Percentiles rank a stretch among this genome's conserved stretches.
These are phyloP conservation scores for Aegle marmelos DNA, from an alignment of 345 rosid genomes.

Conservation along the genomic window DNA sequence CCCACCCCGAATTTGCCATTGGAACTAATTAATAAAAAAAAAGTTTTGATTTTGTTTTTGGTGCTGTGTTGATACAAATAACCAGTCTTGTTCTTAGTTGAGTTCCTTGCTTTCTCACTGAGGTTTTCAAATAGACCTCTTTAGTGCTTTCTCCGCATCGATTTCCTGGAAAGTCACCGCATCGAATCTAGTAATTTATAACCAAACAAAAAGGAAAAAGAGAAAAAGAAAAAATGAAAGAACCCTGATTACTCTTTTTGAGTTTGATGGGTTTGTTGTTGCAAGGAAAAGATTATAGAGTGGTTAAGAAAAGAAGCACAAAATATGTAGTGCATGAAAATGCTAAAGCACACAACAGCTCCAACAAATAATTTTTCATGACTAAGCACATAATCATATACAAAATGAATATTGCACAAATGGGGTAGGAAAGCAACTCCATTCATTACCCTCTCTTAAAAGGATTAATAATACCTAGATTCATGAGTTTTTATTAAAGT, in stretches of 20 bases:
- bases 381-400: background rate
- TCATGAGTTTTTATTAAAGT: no score
- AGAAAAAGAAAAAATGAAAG: no score
- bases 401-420: background rate
- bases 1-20: conserved; percentile 6
- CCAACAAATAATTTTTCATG: background rate
- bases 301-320: background rate
- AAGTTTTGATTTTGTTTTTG: background rate
- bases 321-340: background rate
- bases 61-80: background rate
- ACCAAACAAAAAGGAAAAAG: no score
- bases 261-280: background rate
- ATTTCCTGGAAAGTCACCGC: background rate
- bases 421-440: background rate
- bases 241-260: background rate
- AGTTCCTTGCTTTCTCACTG: background rate
- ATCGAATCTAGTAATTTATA: no score
- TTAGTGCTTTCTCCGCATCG: background rate
- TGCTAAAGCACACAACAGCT: background rate
- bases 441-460: background rate
- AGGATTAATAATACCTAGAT: no score
- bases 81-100: background rate
- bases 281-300: background rate
- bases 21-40: background rate
- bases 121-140: background rate